Conservation (phyloP, 75 land plant species). For the Cunninghamia lanceolata region DNA sequence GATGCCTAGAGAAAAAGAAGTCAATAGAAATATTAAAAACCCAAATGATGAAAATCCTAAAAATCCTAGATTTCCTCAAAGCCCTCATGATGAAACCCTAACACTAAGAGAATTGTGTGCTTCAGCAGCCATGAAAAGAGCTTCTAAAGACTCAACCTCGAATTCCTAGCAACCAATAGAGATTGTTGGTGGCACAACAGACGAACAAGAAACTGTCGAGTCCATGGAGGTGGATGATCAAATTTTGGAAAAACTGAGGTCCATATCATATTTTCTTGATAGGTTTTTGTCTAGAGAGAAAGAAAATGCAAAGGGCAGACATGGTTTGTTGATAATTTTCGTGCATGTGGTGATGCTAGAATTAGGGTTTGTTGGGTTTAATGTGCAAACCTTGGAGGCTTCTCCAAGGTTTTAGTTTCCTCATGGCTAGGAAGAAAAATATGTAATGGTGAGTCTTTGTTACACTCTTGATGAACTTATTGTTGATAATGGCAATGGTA, state of each 20-base stretch:
- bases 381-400: slow-evolving; percentile 11
- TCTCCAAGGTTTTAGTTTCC: slow-evolving; percentile 29
- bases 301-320: slow-evolving; percentile 22
- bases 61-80: neutral
- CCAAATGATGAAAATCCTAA: neutral
- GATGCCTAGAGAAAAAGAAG: neutral
- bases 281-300: slow-evolving; percentile 52
- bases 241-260: too few relatives aligned
- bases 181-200: neutral
- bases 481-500: neutral
- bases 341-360: slow-evolving; percentile 84
- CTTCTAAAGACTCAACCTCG: slow-evolving; percentile 3
- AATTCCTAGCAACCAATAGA: neutral
- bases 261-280: slow-evolving; percentile 47
- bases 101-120: slow-evolving; percentile 37
- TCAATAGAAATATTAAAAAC: neutral
- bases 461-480: slow-evolving; percentile 57
- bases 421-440: slow-evolving; percentile 29
- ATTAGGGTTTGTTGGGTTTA: slow-evolving; percentile 63
- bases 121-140: slow-evolving; percentile 23
- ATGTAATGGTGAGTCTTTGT: slow-evolving; percentile 25
- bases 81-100: slow-evolving; percentile 1
- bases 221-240: too few relatives aligned
- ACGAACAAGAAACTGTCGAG: neutral
- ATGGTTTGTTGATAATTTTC: slow-evolving; percentile 39